Evolutionary conservation across 192 early-diverging fungal species (phyloP), one percentile per base, ranked within the genome.

Genomic region (Podila minutissima): DNA sequence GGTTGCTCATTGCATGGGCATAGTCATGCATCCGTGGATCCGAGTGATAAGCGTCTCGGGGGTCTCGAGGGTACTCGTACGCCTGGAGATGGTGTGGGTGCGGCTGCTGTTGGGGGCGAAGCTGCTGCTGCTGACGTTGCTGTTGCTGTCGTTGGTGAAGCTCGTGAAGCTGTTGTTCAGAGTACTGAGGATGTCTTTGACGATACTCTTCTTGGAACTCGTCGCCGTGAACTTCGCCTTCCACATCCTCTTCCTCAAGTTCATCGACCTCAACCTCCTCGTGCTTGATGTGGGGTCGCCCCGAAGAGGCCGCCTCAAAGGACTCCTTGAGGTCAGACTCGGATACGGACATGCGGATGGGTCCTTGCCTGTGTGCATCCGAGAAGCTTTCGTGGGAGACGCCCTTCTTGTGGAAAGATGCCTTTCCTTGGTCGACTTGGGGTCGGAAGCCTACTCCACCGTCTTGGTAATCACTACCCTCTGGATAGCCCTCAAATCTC

Each of bases 81-180:
- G 61, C 32, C 22, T 74, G 72, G 26, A 58, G 64, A 37, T 28
- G 72, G 55, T 59, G 49, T 6, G 28, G 69, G 2, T 53, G 41
- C 48, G 17, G 55, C 10, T 66, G 63, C 26, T 64, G 48, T 7
- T 57, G 67, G 8, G 41, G 41, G 15, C 41, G 41, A 46, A 46
- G 53, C 53, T 26, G 48, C 17, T 48, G 41, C 28, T 48, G 41
- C 38, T 35, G 37, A 4, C 41, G 63, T 10, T 53, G 26, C 12
- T 57, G 67, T 8, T 12, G 57, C 24, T 62, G 26, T 19, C 26
- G 48, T 10, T 71, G 29, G 8, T 28, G 46, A 32, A 55, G 62
- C 12, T 64, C 62, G 17, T 46, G 41, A 49, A 38, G 38, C 29
- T 26, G 57, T 0, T 15, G 38, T 6, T 59, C 55, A n/a, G 28